Conservation (phyloP, 169 alveolate genomes). For the Miamiensis avidus region DNA sequence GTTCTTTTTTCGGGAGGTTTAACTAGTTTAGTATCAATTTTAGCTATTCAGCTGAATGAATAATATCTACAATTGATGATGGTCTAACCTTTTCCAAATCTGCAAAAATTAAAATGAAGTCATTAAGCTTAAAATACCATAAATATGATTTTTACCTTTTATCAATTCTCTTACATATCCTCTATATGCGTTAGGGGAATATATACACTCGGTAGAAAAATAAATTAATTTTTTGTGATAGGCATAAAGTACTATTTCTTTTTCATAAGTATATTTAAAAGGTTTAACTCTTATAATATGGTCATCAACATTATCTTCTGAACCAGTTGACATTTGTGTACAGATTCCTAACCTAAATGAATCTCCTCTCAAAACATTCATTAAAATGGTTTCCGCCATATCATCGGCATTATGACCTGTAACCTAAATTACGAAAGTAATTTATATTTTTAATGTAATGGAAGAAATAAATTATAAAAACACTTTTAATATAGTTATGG, state of each 20-base stretch:
- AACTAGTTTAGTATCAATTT: slow-evolving; percentile 57
- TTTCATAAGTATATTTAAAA: slow-evolving; percentile 93
- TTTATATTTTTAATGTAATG: neutral
- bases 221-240: slow-evolving; percentile 92
- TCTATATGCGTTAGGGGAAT: slow-evolving; percentile 96
- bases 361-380: slow-evolving; percentile 97
- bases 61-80: slow-evolving; percentile 74
- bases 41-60: slow-evolving; percentile 80
- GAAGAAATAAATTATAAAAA: too few relatives aligned
- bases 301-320: slow-evolving; percentile 53
- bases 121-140: slow-evolving; percentile 12
- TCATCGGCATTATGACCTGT: slow-evolving; percentile 99
- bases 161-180: slow-evolving; percentile 95
- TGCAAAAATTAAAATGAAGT: slow-evolving; percentile 26
- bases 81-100: slow-evolving; percentile 55
- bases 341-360: slow-evolving; percentile 91
- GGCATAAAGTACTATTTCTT: slow-evolving; percentile 98
- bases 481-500: too few relatives aligned
- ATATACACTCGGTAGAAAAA: slow-evolving; percentile 97
- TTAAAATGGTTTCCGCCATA: slow-evolving; percentile 96
- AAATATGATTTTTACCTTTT: slow-evolving; percentile 84
- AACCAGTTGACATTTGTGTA: slow-evolving; percentile 76
- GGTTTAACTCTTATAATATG: slow-evolving; percentile 94
- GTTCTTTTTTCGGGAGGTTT: slow-evolving; percentile 57
- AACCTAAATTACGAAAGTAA: slow-evolving; percentile 13